Conservation (phyloP, 164 flowering plant genomes). For the Litsea cubeba region DNA sequence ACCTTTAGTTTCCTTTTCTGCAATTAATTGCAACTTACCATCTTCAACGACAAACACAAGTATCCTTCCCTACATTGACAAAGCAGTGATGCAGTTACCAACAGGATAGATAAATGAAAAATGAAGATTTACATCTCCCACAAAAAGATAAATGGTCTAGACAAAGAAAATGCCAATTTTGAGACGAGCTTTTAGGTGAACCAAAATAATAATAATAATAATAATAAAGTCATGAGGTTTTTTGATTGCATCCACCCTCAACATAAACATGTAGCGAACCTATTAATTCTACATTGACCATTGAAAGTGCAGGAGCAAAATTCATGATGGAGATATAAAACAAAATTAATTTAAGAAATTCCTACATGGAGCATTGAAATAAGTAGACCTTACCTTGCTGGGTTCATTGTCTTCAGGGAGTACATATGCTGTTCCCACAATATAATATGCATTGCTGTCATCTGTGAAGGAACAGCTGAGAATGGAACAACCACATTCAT, state of each 20-base stretch:
- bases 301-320: too few relatives aligned
- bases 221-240: too few relatives aligned
- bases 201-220: too few relatives aligned
- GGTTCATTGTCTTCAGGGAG: slow-evolving; percentile 95
- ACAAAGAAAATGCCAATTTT: neutral
- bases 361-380: neutral
- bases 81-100: neutral
- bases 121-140: neutral
- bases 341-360: neutral
- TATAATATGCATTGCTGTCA: slow-evolving; percentile 79
- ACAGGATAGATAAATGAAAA: neutral
- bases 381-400: slow-evolving; percentile 46
- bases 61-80: slow-evolving; percentile 64
- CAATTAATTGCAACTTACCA: slow-evolving; percentile 79
- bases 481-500: slow-evolving; percentile 84
- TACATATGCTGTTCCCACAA: slow-evolving; percentile 98
- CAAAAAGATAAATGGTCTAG: too few relatives aligned
- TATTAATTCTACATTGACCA: too few relatives aligned
- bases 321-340: too few relatives aligned
- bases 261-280: too few relatives aligned
- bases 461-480: slow-evolving; percentile 96
- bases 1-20: slow-evolving; percentile 97
- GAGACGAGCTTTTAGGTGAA: neutral
- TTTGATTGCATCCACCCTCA: too few relatives aligned
- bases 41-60: slow-evolving; percentile 88